phyloP scores from a whole-genome alignment of 352 stramenopile species.

The Pseudoperonospora humuli region DNA sequence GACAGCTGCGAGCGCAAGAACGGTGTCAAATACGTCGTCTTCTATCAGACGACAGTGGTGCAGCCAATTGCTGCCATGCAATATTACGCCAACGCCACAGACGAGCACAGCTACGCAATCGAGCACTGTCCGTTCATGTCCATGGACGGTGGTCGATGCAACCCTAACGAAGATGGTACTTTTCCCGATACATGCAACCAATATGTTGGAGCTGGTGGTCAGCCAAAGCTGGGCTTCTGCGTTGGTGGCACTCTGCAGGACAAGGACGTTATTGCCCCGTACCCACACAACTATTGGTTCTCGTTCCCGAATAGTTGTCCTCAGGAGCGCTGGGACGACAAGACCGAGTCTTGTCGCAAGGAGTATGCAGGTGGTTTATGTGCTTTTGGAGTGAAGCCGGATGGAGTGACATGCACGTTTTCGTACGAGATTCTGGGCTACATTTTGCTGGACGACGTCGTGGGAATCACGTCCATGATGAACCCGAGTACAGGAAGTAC shows the following conservation, averaged over 20 bases:
- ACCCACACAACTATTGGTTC: slow-evolving; percentile 78
- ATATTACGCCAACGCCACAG: slow-evolving; percentile 31
- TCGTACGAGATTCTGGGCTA: slow-evolving; percentile 56
- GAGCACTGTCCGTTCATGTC: slow-evolving; percentile 49
- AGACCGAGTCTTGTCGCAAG: slow-evolving; percentile 31
- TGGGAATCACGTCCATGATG: slow-evolving; percentile 60
- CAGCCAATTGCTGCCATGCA: slow-evolving; percentile 37
- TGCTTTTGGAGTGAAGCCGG: slow-evolving; percentile 30
- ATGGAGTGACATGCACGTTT: slow-evolving; percentile 55
- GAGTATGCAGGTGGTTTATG: slow-evolving; percentile 39
- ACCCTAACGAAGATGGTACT: slow-evolving; percentile 27
- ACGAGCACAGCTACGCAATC: slow-evolving; percentile 25
- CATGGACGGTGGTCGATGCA: slow-evolving; percentile 55
- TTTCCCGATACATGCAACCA: slow-evolving; percentile 42
- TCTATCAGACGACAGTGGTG: slow-evolving; percentile 48
- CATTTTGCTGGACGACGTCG: slow-evolving; percentile 54
- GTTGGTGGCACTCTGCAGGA: slow-evolving; percentile 38
- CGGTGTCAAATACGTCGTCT: slow-evolving; percentile 45
- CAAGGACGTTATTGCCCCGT: slow-evolving; percentile 47
- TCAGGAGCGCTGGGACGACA: slow-evolving; percentile 32
- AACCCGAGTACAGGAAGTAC: slow-evolving; percentile 33
- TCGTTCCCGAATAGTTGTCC: slow-evolving; percentile 75
- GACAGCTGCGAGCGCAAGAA: slow-evolving; percentile 46
- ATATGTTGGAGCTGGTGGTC: slow-evolving; percentile 38
- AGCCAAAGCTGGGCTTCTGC: slow-evolving; percentile 42